Evolutionary conservation across 1,284 basidiomycete species (phyloP), one percentile per base, ranked within the genome.

Genomic region (Trametes versicolor): DNA sequence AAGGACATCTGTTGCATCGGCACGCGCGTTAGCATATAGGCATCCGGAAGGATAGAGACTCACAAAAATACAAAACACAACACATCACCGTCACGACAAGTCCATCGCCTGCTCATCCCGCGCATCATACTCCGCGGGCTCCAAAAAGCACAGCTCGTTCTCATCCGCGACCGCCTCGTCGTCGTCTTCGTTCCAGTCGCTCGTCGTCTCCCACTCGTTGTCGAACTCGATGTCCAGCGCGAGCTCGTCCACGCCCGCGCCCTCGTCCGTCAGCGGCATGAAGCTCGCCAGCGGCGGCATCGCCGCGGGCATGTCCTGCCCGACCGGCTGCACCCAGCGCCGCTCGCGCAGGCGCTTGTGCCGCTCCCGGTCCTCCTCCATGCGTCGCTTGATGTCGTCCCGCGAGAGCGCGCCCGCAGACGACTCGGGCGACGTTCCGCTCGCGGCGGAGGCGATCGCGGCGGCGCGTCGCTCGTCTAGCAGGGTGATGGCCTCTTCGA

Each of bases 311-410:
- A 80, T 78, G 55, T 82, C 84, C 73, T 86, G 83, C 61, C 87
- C 82, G 48, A 87, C 79, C 2, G 92, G 91, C 72, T 97, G 90
- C 34, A 98, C 95, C 96, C 97, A 98, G 55, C 95, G 88, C 23
- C 94, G 88, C 77, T 98, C 96, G 49, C 95, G 87, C 1, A 98
- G 83, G 2, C 96, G 88, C 78, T 98, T 98, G 75, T 98, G 96
- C 70, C 97, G 86, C 75, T 98, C 96, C 2, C 96, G 85, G 76
- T 98, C 97, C 73, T 97, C 96, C 76, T 98, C 96, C 66, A 98
- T 97, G 4, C 96, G 89, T 51, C 92, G 89, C 68, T 96, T 86
- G 29, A 96, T 88, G 65, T 98, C 95, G 47, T 82, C 76, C 59
- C 80, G 73, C 59, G 76, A 56, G 37, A 70, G 70, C 0, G 64